These are phyloP conservation scores for Suillus hirtellus DNA, from an alignment of 768 basidiomycete species.

Conservation along the genomic window DNA sequence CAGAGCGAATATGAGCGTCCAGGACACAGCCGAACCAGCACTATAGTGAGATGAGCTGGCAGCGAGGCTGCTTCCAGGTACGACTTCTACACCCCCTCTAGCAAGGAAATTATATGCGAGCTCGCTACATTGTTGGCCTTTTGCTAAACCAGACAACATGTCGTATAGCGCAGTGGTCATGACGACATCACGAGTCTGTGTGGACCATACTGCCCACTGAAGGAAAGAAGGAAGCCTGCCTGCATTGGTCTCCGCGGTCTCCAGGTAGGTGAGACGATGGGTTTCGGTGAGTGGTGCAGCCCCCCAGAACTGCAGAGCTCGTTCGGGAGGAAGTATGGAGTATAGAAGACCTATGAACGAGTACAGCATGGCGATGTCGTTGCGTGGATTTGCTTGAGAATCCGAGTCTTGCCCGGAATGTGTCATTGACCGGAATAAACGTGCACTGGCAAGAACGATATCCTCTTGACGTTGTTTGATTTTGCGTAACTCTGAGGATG, in stretches of 20 bases:
- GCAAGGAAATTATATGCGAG: constrained; percentile 88
- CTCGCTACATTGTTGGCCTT: constrained; percentile 83
- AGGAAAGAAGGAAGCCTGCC: constrained; percentile 74
- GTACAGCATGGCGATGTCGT: constrained; percentile 84
- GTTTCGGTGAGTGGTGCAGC: constrained; percentile 49
- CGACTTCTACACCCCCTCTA: constrained; percentile 67
- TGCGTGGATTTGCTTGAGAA: constrained; percentile 58
- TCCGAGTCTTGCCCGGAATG: constrained; percentile 44
- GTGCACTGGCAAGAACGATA: constrained; percentile 62
- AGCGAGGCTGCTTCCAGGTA: constrained; percentile 58
- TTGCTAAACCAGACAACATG: constrained; percentile 83
- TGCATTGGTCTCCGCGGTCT: constrained; percentile 58
- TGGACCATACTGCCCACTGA: constrained; percentile 90
- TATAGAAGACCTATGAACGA: constrained; percentile 83
- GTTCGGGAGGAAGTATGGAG: constrained; percentile 67
- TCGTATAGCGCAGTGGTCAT: constrained; percentile 84
- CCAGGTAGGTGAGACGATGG: constrained; percentile 50
- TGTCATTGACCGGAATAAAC: constrained; percentile 46
- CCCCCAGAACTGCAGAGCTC: constrained; percentile 86
- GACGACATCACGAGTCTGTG: constrained; percentile 67
- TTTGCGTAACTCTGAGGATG: constrained; percentile 79
- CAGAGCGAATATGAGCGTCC: constrained; percentile 72
- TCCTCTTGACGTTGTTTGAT: constrained; percentile 93
- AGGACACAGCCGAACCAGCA: constrained; percentile 65
- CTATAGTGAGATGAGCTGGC: constrained; percentile 43